Evolutionary conservation across 2,329 filamentous ascomycete species (phyloP), one percentile per base, ranked within the genome.

Genomic region (Phaeoacremonium minimum): DNA sequence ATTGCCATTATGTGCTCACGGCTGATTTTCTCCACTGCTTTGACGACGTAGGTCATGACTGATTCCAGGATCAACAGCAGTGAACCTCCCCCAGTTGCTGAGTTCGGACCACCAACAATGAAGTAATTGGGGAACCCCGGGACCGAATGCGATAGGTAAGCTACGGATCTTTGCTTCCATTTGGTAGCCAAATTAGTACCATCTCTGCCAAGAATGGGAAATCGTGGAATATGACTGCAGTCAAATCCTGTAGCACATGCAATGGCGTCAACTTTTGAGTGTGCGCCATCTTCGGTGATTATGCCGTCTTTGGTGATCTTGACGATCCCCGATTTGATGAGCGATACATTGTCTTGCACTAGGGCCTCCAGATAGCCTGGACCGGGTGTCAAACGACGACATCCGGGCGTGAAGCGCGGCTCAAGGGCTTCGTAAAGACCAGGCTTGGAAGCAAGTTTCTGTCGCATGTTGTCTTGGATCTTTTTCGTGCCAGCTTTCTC

Each of bases 121-220:
- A 83, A 64, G 0, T 85, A 60, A 43, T 86, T 86, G 0, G 81
- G 81, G 41, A 85, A 84, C 0, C 71, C 73, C 0, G 79, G 78
- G 0, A 75, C 73, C 1, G 73, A 72, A 1, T 80, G 45, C 0
- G 80, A 80, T n/a, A 84, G 60, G 46, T 86, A 86, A 0, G 75
- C 79, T 45, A 82, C 75, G 0, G 82, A 80, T 40, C 29, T 8
- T 9, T 9, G 14, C 14, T 15, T 15, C 29, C 29, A 31, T 15
- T 15, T 9, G 15, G 11, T 15, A 15, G 9, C n/a, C 9, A 26
- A n/a, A n/a, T 9, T 9, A 9, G 9, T 9, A 26, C 22, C 22
- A 26, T n/a, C 29, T 8, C 29, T 9, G 11, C 29, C 29, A 15
- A 31, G 11, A 17, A 31, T 31, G 11, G 29, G 29, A 15, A 3